These are phyloP conservation scores for Alternaria metachromatica DNA, from an alignment of 2,329 filamentous ascomycete genomes.

Conservation along the genomic window DNA sequence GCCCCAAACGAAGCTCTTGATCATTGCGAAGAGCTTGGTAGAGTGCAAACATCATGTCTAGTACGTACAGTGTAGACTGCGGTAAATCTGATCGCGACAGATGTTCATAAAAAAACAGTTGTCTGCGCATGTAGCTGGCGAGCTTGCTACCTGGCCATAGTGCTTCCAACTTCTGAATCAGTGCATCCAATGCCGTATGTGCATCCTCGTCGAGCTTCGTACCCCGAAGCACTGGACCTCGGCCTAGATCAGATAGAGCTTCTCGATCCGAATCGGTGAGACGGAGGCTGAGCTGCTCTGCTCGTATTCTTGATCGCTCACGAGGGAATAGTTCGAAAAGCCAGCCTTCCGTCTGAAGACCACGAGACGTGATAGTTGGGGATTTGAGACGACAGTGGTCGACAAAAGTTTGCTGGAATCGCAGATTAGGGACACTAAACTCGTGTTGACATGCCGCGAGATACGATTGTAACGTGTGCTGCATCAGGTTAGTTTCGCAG, in stretches of 20 bases:
- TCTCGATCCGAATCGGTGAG: background rate
- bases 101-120: slow-evolving; percentile 2
- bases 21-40: slow-evolving; percentile 10
- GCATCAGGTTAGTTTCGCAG: background rate
- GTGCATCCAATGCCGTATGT: background rate
- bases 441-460: slow-evolving; percentile 4
- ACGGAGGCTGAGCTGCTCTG: background rate
- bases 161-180: background rate
- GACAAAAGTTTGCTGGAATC: slow-evolving; percentile 17
- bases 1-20: slow-evolving; percentile 12
- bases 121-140: background rate
- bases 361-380: slow-evolving; percentile 6
- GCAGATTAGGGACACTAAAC: slow-evolving; percentile 9
- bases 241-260: background rate
- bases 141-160: background rate
- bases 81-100: background rate
- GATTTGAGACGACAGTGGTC: slow-evolving; percentile 21
- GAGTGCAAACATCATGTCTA: slow-evolving; percentile 16
- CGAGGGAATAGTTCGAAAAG: slow-evolving; percentile 10
- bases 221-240: background rate
- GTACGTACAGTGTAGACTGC: slow-evolving; percentile 6
- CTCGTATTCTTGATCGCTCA: background rate
- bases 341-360: slow-evolving; percentile 16
- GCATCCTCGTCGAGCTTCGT: background rate
- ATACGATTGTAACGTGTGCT: slow-evolving; percentile 3